These are phyloP conservation scores for Lasiosphaeria ovina DNA, from an alignment of 495 filamentous ascomycete genomes.

Conservation along the genomic window DNA sequence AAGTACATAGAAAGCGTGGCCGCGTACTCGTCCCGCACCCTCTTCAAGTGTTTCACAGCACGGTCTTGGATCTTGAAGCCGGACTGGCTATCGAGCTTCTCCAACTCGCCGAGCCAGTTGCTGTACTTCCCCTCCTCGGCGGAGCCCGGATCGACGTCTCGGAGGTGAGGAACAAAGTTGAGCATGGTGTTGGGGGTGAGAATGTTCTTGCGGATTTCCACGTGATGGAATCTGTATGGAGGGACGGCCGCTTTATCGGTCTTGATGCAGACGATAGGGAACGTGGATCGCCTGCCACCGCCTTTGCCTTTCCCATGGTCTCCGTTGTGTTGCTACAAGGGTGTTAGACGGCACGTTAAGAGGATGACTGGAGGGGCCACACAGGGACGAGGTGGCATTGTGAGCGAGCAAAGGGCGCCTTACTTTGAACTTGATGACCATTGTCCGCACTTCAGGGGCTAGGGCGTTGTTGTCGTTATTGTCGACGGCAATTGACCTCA, in stretches of 20 bases:
- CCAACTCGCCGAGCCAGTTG: constrained; percentile 47
- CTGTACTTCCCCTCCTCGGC: constrained; percentile 42
- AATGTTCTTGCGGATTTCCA: constrained; percentile 51
- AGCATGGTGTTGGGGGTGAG: constrained; percentile 49
- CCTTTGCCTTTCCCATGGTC: constrained; percentile 38
- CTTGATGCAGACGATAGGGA: constrained; percentile 39
- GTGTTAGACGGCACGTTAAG: constrained; percentile 11
- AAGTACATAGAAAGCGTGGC: constrained; percentile 43
- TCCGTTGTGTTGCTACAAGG: constrained; percentile 27
- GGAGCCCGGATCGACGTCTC: constrained; percentile 44
- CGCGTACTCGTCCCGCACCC: constrained; percentile 43
- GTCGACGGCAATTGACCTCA: constrained; percentile 28
- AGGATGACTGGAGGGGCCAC: background rate
- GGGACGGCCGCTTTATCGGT: constrained; percentile 41
- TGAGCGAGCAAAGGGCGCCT: background rate
- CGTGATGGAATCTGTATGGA: constrained; percentile 46
- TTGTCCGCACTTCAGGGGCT: constrained; percentile 18
- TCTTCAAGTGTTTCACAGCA: constrained; percentile 37
- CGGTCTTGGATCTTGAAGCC: constrained; percentile 46
- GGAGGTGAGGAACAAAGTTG: constrained; percentile 47
- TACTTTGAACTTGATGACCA: constrained; percentile 44
- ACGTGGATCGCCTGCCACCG: constrained; percentile 29
- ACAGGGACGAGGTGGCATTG: background rate
- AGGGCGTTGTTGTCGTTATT: background rate
- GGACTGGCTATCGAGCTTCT: constrained; percentile 48